These are phyloP conservation scores for Tuber brumale DNA, from an alignment of 495 filamentous ascomycete species.

Conservation along the genomic window DNA sequence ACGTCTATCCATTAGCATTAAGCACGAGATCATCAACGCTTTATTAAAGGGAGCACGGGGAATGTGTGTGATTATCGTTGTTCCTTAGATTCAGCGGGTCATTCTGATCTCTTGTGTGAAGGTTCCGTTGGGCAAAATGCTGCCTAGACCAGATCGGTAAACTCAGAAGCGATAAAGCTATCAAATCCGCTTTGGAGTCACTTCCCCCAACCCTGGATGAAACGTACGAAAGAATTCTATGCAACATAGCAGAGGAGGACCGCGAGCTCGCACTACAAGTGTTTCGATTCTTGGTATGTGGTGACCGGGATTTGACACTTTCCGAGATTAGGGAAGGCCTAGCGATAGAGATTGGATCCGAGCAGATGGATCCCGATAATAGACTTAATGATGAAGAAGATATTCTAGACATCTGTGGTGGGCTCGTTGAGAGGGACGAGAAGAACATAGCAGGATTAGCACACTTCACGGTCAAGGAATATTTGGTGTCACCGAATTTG, in stretches of 20 bases:
- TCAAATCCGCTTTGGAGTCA: conserved; percentile 35
- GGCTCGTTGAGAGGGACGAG: conserved; percentile 11
- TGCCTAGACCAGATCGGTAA: conserved; percentile 24
- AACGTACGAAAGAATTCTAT: conserved; percentile 43
- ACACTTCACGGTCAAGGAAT: conserved; percentile 42
- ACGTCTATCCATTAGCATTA: neutral
- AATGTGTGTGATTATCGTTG: conserved; percentile 2
- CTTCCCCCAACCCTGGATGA: conserved; percentile 43
- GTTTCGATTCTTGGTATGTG: conserved; percentile 18
- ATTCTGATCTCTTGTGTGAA: neutral
- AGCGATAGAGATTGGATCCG: conserved; percentile 12
- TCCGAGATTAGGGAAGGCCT: conserved; percentile 28
- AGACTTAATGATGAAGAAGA: conserved; percentile 3
- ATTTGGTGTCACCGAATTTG: conserved; percentile 26
- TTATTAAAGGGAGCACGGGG: conserved; percentile 10
- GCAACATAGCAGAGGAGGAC: conserved; percentile 31
- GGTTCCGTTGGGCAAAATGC: conserved; percentile 19
- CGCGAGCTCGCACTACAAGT: conserved; percentile 8
- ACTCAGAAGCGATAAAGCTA: conserved; percentile 16
- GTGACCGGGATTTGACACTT: conserved; percentile 13
- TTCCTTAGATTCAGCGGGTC: neutral
- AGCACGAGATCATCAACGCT: conserved; percentile 3
- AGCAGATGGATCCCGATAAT: conserved; percentile 6
- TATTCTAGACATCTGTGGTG: conserved; percentile 16
- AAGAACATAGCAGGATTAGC: conserved; percentile 21